Percentiles rank a stretch among this genome's conserved stretches.
These are phyloP conservation scores for Collybiopsis luxurians DNA, from an alignment of 768 basidiomycete genomes.

Conservation along the genomic window DNA sequence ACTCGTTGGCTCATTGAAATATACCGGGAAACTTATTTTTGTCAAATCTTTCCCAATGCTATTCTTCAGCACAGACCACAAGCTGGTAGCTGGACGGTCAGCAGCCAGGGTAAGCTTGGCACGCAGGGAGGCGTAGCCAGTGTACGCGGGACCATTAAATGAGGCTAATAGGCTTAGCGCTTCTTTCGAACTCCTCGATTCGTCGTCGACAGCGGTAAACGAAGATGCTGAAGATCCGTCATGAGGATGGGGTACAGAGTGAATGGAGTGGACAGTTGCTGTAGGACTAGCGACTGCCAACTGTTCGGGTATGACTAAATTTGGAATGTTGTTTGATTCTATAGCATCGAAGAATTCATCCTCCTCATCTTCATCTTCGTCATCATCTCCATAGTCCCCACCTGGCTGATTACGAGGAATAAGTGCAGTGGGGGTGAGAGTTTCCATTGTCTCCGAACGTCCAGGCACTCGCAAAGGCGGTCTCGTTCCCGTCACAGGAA, in stretches of 20 bases:
- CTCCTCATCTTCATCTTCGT: conserved; percentile 69
- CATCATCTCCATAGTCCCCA: conserved; percentile 11
- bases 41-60: conserved; percentile 97
- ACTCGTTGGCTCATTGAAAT: conserved; percentile 91
- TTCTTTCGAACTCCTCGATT: background rate
- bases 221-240: background rate
- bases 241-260: background rate
- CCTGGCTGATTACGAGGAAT: too few species aligned
- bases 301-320: conserved; percentile 64
- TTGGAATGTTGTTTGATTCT: conserved; percentile 76
- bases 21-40: conserved; percentile 92
- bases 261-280: conserved; percentile 25
- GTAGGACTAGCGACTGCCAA: conserved; percentile 43
- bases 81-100: conserved; percentile 82
- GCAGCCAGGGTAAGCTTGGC: conserved; percentile 62
- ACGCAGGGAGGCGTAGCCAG: conserved; percentile 67
- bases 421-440: conserved; percentile 9
- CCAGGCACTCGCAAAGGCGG: conserved; percentile 9
- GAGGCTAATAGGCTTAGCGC: too few species aligned
- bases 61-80: conserved; percentile 94
- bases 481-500: background rate
- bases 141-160: conserved; percentile 31
- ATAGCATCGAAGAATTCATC: conserved; percentile 99
- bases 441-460: conserved; percentile 14
- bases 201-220: background rate